A percentile compares a stretch with the other conserved stretches of the same genome.
phyloP scores from a whole-genome alignment of 2,329 filamentous ascomycete species.

The Hymenotorrendiella dingleyae region DNA sequence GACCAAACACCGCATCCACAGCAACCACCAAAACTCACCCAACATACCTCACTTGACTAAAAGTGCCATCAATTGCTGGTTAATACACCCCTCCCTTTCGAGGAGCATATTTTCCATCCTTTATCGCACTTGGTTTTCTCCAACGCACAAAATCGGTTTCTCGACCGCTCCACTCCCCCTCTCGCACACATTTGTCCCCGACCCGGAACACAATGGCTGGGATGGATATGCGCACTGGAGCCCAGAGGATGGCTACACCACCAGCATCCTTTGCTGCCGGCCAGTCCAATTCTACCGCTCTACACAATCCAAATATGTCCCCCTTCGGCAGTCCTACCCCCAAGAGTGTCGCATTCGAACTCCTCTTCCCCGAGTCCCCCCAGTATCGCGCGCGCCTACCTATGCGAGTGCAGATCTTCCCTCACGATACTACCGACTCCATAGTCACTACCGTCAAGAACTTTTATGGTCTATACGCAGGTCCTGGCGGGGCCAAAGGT shows the following conservation, averaged over 20 bases:
- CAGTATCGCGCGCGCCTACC: slow-evolving; percentile 69
- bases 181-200: slow-evolving; percentile 22
- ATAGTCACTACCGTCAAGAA: slow-evolving; percentile 99
- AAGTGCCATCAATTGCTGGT: slow-evolving; percentile 11
- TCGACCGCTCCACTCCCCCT: slow-evolving; percentile 14
- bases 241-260: slow-evolving; percentile 27
- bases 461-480: slow-evolving; percentile 93
- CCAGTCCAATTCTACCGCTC: slow-evolving; percentile 22
- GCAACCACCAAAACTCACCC: slow-evolving; percentile 10
- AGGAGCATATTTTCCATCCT: slow-evolving; percentile 22
- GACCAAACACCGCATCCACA: slow-evolving; percentile 11
- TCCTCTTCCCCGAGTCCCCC: slow-evolving; percentile 62
- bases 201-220: slow-evolving; percentile 26
- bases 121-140: slow-evolving; percentile 17
- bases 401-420: slow-evolving; percentile 87
- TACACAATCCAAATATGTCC: slow-evolving; percentile 25
- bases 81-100: slow-evolving; percentile 6
- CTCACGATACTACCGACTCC: slow-evolving; percentile 93
- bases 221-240: slow-evolving; percentile 20
- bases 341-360: slow-evolving; percentile 76
- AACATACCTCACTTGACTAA: slow-evolving; percentile 12
- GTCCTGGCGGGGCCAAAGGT: slow-evolving; percentile 61
- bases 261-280: slow-evolving; percentile 20
- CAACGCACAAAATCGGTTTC: slow-evolving; percentile 24
- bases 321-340: slow-evolving; percentile 36